phyloP scores from a whole-genome alignment of 148 eudicot species.

The Heliosperma pusillum region DNA sequence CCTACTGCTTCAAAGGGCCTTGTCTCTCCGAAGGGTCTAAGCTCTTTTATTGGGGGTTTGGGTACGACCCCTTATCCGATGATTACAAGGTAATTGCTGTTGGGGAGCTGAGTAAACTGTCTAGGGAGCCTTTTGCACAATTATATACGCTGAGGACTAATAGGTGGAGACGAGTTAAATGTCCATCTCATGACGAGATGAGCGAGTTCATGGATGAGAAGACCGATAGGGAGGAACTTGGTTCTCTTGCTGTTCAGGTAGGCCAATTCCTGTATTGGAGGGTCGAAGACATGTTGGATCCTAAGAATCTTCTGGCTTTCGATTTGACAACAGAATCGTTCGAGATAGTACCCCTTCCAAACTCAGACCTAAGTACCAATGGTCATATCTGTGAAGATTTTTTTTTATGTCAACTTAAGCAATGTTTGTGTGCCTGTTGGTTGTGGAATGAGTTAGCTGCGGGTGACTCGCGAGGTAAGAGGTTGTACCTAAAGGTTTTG shows the following conservation, averaged over 20 bases:
- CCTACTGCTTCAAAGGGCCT: neutral
- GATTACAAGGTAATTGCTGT: neutral
- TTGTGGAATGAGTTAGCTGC: neutral
- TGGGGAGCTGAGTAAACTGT: neutral
- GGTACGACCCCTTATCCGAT: neutral
- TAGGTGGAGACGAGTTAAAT: constrained; percentile 1
- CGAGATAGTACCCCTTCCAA: neutral
- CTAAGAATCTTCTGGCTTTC: neutral
- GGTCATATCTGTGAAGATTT: neutral
- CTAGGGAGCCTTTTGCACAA: neutral
- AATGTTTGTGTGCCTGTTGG: neutral
- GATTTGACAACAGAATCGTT: neutral
- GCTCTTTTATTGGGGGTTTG: constrained; percentile 11
- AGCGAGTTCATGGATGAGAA: neutral
- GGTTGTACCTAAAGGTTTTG: neutral
- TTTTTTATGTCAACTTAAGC: constrained; percentile 3
- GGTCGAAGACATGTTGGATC: no score
- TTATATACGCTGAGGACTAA: neutral
- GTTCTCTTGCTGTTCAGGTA: neutral
- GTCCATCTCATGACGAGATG: neutral
- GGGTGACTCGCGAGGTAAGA: neutral
- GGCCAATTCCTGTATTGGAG: neutral
- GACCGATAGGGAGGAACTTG: neutral
- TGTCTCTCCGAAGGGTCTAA: neutral
- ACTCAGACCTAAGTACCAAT: no score